phyloP scores from a whole-genome alignment of 2,329 filamentous ascomycete species.

The Penicillium aurantiogriseum region DNA sequence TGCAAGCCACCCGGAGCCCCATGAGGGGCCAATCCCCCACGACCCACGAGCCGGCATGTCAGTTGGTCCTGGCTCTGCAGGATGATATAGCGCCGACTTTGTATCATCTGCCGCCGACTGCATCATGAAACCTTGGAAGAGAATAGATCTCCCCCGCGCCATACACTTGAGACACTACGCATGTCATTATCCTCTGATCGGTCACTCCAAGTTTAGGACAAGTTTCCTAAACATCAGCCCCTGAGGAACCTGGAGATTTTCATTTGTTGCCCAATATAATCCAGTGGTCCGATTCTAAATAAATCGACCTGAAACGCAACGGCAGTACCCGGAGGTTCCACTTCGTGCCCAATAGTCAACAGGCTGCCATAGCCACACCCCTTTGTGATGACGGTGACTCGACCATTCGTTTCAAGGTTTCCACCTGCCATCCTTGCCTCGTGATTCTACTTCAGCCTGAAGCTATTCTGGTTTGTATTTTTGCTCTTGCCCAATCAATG shows the following conservation, averaged over 20 bases:
- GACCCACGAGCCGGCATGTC: neutral
- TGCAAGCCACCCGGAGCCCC: conserved; percentile 7
- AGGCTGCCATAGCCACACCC: conserved; percentile 4
- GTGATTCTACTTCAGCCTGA: conserved; percentile 19
- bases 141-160: neutral
- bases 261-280: conserved; percentile 9
- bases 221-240: neutral
- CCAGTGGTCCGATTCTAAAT: conserved; percentile 5
- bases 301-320: conserved; percentile 10
- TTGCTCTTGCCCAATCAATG: conserved; percentile 21
- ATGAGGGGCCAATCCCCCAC: conserved; percentile 1
- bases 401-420: conserved; percentile 8
- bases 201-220: neutral
- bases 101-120: conserved; percentile 11
- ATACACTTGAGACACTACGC: neutral
- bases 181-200: neutral
- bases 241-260: neutral
- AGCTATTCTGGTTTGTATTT: conserved; percentile 19
- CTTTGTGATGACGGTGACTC: conserved; percentile 5
- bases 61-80: neutral
- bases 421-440: conserved; percentile 11
- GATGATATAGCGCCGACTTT: neutral
- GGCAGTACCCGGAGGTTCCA: conserved; percentile 8
- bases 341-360: conserved; percentile 12
- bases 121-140: neutral